Evolutionary conservation across 2,329 filamentous ascomycete genomes (phyloP).

Genomic region (Rhinocladiella similis): DNA sequence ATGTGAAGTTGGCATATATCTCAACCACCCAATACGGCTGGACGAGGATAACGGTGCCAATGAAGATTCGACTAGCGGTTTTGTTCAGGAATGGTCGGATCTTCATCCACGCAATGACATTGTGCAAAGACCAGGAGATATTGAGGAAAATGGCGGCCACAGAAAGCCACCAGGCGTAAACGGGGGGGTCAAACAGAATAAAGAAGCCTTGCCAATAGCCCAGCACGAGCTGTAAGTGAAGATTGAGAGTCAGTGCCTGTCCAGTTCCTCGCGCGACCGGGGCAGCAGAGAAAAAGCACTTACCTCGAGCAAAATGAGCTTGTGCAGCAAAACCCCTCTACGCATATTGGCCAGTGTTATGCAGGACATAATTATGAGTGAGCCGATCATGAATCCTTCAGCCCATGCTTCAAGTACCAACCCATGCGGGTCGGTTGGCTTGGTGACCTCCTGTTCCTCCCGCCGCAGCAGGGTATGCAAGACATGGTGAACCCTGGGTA

Average conservation of each 20-base stretch:
- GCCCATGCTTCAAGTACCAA: conserved; percentile 43
- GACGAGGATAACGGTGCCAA: conserved; percentile 55
- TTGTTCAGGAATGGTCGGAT: conserved; percentile 55
- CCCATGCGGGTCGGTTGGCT: conserved; percentile 31
- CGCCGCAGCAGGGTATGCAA: conserved; percentile 18
- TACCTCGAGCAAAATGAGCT: conserved; percentile 47
- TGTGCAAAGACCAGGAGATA: conserved; percentile 59
- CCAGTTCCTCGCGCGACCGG: neutral
- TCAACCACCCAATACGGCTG: conserved; percentile 62
- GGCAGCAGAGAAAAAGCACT: conserved; percentile 6
- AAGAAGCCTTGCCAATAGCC: conserved; percentile 57
- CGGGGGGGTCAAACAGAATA: conserved; percentile 52
- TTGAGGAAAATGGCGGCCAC: conserved; percentile 57
- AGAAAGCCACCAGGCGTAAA: conserved; percentile 60
- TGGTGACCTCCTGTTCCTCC: conserved; percentile 15
- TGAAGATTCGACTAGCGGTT: conserved; percentile 51
- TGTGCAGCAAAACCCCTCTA: conserved; percentile 43
- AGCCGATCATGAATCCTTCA: conserved; percentile 44
- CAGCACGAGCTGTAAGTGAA: conserved; percentile 44
- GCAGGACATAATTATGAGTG: conserved; percentile 44
- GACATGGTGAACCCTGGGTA: conserved; percentile 19
- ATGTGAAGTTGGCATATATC: conserved; percentile 61
- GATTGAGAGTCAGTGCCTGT: conserved; percentile 5
- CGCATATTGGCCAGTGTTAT: conserved; percentile 48
- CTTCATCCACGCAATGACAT: conserved; percentile 63